Conservation (phyloP, 192 early-diverging fungal genomes). For the Mortierella claussenii region DNA sequence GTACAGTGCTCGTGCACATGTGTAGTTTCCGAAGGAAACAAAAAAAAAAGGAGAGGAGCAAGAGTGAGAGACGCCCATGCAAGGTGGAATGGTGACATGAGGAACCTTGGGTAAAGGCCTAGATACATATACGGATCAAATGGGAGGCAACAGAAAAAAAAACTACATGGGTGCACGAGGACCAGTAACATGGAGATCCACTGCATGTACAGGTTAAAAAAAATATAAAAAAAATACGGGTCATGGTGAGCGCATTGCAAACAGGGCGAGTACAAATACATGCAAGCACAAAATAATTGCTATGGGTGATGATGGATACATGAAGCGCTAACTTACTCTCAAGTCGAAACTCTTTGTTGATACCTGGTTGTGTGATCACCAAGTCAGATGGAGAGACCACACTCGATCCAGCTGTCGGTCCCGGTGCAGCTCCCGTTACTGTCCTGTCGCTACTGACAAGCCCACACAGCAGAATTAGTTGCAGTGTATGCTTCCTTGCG, state of each 20-base stretch:
- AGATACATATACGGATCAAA: background rate
- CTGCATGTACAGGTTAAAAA: background rate
- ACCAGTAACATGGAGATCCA: slow-evolving; percentile 46
- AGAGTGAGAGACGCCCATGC: too few relatives aligned
- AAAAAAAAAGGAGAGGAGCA: too few relatives aligned
- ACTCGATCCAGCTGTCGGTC: background rate
- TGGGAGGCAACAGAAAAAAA: background rate
- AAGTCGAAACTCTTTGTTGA: slow-evolving; percentile 46
- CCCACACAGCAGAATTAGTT: slow-evolving; percentile 40
- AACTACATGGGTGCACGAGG: slow-evolving; percentile 24
- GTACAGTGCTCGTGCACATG: too few relatives aligned
- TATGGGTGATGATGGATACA: too few relatives aligned
- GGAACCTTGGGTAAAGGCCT: background rate
- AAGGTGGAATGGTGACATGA: background rate
- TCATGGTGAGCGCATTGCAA: too few relatives aligned
- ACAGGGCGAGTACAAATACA: too few relatives aligned
- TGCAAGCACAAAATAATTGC: too few relatives aligned
- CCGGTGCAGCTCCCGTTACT: background rate
- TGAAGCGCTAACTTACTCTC: slow-evolving; percentile 41
- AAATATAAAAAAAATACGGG: background rate
- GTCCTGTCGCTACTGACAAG: background rate
- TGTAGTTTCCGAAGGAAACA: too few relatives aligned
- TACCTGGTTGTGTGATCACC: slow-evolving; percentile 4
- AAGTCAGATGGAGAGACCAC: background rate
- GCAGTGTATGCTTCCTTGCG: slow-evolving; percentile 25